phyloP scores from a whole-genome alignment of 129 eudicot species.

The Ambrosia artemisiifolia region DNA sequence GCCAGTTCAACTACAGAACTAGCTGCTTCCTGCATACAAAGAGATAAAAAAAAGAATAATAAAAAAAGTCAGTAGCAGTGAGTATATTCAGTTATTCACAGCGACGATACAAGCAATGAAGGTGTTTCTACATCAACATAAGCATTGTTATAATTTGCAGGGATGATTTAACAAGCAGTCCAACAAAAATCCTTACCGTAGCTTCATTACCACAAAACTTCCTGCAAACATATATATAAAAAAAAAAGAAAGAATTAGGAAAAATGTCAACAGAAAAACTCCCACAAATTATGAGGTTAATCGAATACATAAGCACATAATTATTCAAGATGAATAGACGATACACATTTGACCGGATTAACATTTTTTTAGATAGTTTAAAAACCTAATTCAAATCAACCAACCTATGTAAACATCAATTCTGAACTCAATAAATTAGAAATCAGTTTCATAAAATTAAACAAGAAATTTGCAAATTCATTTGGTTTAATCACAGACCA shows the following conservation, averaged over 20 bases:
- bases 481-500: not conserved
- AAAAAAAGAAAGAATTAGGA: not conserved
- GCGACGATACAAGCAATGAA: too few relatives aligned
- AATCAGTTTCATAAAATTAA: not conserved
- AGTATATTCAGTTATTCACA: not conserved
- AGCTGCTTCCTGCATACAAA: slow-evolving; percentile 14
- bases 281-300: too few relatives aligned
- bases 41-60: not conserved
- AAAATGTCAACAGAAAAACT: not conserved
- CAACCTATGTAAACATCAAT: not conserved
- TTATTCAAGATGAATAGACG: not conserved
- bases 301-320: not conserved
- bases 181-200: not conserved
- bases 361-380: not conserved
- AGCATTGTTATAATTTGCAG: not conserved
- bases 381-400: not conserved
- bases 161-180: not conserved
- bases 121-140: not conserved
- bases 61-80: not conserved
- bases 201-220: not conserved
- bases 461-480: not conserved
- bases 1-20: not conserved
- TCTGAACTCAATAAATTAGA: not conserved
- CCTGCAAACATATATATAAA: not conserved
- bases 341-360: not conserved